phyloP scores from a whole-genome alignment of 345 rosid species.

The Pseudoturritis turrita region DNA sequence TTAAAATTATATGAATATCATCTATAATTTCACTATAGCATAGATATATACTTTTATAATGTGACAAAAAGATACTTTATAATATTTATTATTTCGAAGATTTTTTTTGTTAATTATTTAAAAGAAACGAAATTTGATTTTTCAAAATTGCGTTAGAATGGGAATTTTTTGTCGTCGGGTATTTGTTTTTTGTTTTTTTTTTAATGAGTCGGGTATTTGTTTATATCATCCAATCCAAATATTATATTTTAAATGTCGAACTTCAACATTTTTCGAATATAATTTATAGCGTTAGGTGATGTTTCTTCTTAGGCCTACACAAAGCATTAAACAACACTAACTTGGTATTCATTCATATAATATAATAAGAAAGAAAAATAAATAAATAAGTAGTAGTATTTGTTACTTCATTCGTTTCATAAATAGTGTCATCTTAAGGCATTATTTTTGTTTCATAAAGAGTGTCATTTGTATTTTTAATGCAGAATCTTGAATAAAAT shows the following conservation, averaged over 20 bases:
- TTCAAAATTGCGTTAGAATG: not conserved
- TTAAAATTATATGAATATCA: not conserved
- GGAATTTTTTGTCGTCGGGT: not conserved
- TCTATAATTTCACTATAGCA: not conserved
- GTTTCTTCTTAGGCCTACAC: constrained; percentile 24
- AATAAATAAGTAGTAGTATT: too few species aligned
- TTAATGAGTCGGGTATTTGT: not conserved
- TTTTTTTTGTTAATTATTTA: not conserved
- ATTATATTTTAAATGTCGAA: not conserved
- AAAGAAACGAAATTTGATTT: not conserved
- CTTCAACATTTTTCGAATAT: not conserved
- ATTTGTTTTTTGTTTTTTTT: constrained; percentile 8
- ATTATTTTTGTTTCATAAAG: too few species aligned
- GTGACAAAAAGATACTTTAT: too few species aligned
- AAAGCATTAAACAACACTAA: constrained; percentile 18
- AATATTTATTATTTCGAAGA: not conserved
- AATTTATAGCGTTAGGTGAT: constrained; percentile 12
- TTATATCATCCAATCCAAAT: constrained; percentile 2
- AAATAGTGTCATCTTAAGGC: too few species aligned
- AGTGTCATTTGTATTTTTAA: too few species aligned
- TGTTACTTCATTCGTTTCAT: too few species aligned
- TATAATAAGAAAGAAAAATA: not conserved
- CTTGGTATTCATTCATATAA: not conserved
- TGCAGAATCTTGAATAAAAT: too few species aligned
- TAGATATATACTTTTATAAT: not conserved